Percentiles rank a stretch among this genome's conserved stretches.
Evolutionary conservation across 805 yeast species (phyloP).

Genomic region (Candida alai): DNA sequence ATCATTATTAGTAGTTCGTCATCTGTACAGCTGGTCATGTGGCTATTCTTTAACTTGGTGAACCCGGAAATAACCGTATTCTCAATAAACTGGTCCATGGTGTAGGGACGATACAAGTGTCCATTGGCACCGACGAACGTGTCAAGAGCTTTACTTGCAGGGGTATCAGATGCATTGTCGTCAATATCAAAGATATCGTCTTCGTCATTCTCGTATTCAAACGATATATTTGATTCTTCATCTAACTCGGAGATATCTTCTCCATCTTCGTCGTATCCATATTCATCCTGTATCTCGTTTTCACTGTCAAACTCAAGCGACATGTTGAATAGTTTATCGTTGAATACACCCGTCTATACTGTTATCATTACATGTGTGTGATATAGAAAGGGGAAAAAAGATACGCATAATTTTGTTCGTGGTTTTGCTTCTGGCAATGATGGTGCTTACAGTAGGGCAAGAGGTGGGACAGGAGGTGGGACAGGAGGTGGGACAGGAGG

Average conservation of each 20-base stretch:
- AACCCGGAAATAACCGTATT: slow-evolving; percentile 21
- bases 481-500: too few species aligned
- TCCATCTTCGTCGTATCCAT: background rate
- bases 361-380: too few species aligned
- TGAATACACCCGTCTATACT: too few species aligned
- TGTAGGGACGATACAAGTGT: slow-evolving; percentile 24
- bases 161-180: background rate
- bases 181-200: slow-evolving; percentile 1
- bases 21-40: slow-evolving; percentile 24
- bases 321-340: too few species aligned
- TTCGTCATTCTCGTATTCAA: slow-evolving; percentile 21
- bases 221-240: slow-evolving; percentile 11
- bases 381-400: too few species aligned
- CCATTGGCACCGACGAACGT: slow-evolving; percentile 5
- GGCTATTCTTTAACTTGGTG: slow-evolving; percentile 16
- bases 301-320: too few species aligned
- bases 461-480: too few species aligned
- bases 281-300: background rate
- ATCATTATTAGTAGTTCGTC: slow-evolving; percentile 34
- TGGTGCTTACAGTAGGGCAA: too few species aligned
- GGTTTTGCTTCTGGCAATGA: too few species aligned
- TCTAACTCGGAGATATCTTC: slow-evolving; percentile 4
- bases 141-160: background rate
- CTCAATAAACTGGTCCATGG: slow-evolving; percentile 21
- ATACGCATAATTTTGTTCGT: too few species aligned